Conservation (phyloP, 768 basidiomycete species). For the Tulasnella sp. region DNA sequence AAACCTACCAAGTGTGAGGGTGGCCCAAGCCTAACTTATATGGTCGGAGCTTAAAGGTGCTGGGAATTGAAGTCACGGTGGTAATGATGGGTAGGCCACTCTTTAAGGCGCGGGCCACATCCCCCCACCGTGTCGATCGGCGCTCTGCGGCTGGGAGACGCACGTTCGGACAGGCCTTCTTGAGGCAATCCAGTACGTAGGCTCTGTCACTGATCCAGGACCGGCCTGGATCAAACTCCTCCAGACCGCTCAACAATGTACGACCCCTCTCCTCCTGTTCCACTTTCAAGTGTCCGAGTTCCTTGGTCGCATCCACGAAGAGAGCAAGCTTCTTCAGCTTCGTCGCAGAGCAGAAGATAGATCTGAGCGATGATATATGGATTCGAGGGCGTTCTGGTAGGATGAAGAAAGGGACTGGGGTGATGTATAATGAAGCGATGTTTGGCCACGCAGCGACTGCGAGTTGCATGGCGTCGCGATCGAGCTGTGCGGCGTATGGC, state of each 20-base stretch:
- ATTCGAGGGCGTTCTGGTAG: slow-evolving; percentile 10
- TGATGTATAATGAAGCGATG: slow-evolving; percentile 6
- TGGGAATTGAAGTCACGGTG: too few species aligned
- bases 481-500: slow-evolving; percentile 3
- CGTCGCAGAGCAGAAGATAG: neutral
- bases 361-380: neutral
- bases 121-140: slow-evolving; percentile 2
- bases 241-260: neutral
- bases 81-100: too few species aligned
- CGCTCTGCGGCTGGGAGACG: neutral
- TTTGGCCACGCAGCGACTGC: slow-evolving; percentile 7
- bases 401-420: slow-evolving; percentile 11
- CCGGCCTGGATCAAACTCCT: slow-evolving; percentile 7
- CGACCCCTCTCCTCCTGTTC: neutral
- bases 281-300: neutral
- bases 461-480: neutral
- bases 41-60: too few species aligned
- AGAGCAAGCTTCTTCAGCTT: slow-evolving; percentile 5
- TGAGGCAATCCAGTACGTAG: neutral
- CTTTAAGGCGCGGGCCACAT: neutral
- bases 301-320: slow-evolving; percentile 8
- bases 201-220: slow-evolving; percentile 10
- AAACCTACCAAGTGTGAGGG: too few species aligned
- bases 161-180: neutral
- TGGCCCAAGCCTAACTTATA: too few species aligned